Evolutionary conservation across 2,329 filamentous ascomycete species (phyloP).

Genomic region (Colletotrichum coccodes): DNA sequence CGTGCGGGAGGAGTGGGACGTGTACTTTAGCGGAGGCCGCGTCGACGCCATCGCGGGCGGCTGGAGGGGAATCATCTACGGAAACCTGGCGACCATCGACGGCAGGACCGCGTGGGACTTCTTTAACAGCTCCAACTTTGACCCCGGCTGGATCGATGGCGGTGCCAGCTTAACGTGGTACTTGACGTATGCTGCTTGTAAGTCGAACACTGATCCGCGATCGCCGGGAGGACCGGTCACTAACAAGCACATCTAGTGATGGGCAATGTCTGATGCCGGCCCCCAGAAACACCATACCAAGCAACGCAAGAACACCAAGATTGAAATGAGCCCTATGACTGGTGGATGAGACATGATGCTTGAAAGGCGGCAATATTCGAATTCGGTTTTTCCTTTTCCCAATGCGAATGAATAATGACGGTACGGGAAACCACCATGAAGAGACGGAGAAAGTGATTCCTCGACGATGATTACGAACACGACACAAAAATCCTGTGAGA

Average conservation of each 20-base stretch:
- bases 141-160: constrained; percentile 78
- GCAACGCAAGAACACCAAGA: not conserved
- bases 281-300: not conserved
- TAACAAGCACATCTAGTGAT: constrained; percentile 7
- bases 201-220: constrained; percentile 46
- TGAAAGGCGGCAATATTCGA: not conserved
- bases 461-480: not conserved
- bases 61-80: constrained; percentile 88
- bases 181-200: constrained; percentile 80
- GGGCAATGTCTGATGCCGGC: not conserved
- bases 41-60: constrained; percentile 75
- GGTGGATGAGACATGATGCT: not conserved
- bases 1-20: constrained; percentile 84
- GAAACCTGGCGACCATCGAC: constrained; percentile 83
- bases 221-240: not conserved
- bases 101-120: constrained; percentile 77
- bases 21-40: constrained; percentile 77
- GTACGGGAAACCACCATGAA: not conserved
- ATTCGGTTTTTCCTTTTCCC: not conserved
- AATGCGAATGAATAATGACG: not conserved
- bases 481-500: not conserved
- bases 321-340: not conserved
- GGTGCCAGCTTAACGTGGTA: constrained; percentile 90
- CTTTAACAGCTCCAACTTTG: constrained; percentile 75
- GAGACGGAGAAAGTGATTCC: not conserved